Conservation (phyloP, 805 yeast genomes). For the Candida parachauliodes region DNA sequence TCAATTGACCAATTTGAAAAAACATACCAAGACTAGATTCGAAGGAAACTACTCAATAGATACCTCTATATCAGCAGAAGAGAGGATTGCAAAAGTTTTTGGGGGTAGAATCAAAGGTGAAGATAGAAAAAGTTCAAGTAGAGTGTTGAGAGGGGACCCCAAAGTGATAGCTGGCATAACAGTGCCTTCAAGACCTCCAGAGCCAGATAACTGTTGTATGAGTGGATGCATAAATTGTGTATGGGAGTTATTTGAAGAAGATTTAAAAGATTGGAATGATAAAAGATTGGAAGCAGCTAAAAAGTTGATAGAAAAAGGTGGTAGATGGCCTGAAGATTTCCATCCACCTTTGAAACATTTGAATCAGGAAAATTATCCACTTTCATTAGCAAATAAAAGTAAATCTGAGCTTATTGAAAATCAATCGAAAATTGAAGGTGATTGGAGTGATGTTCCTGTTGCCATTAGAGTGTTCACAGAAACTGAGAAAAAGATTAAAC, state of each 20-base stretch:
- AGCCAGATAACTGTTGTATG: slow-evolving; percentile 97
- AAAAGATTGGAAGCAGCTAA: slow-evolving; percentile 56
- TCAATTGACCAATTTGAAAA: slow-evolving; percentile 18
- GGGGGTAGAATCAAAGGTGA: slow-evolving; percentile 58
- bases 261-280: slow-evolving; percentile 74
- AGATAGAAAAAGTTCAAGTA: slow-evolving; percentile 36
- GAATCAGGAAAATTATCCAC: slow-evolving; percentile 31
- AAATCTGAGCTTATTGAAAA: slow-evolving; percentile 9
- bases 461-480: slow-evolving; percentile 80
- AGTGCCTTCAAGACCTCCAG: slow-evolving; percentile 81
- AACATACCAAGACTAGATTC: slow-evolving; percentile 20
- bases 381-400: slow-evolving; percentile 27
- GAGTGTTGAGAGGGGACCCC: slow-evolving; percentile 35
- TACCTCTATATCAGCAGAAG: slow-evolving; percentile 34
- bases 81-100: slow-evolving; percentile 47
- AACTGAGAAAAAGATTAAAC: slow-evolving; percentile 64
- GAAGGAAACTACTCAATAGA: slow-evolving; percentile 32
- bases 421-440: slow-evolving; percentile 16
- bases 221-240: slow-evolving; percentile 96
- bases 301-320: slow-evolving; percentile 32
- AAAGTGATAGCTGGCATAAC: slow-evolving; percentile 52
- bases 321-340: slow-evolving; percentile 43
- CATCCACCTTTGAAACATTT: slow-evolving; percentile 36
- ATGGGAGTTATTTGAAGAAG: slow-evolving; percentile 91
- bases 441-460: slow-evolving; percentile 59